phyloP scores from a whole-genome alignment of 148 eudicot genomes.

The Polygonum aviculare region DNA sequence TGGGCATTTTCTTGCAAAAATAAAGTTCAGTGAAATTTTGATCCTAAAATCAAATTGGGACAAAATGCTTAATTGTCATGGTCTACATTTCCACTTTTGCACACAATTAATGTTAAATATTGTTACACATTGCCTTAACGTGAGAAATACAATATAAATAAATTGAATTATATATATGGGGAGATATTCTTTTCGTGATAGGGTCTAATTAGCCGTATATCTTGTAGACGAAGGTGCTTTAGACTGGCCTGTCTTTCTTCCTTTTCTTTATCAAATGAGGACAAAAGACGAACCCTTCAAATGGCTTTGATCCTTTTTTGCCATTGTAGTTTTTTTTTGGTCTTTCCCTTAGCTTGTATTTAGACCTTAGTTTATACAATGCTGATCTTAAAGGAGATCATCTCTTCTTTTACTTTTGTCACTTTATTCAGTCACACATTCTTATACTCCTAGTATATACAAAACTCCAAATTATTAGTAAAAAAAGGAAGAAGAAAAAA shows the following conservation, averaged over 20 bases:
- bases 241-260: not conserved
- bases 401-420: conserved; percentile 8
- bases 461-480: not conserved
- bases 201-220: conserved; percentile 5
- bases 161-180: not conserved
- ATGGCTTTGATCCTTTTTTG: not conserved
- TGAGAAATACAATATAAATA: not conserved
- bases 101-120: not conserved
- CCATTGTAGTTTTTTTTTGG: conserved; percentile 7
- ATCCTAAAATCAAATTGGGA: not conserved
- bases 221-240: conserved; percentile 10
- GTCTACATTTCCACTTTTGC: not conserved
- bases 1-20: not conserved
- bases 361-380: conserved; percentile 3
- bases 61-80: no score
- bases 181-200: conserved; percentile 10
- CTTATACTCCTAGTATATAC: not conserved
- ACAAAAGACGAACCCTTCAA: conserved; percentile 5
- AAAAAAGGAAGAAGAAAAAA: not conserved
- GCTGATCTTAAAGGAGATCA: conserved; percentile 3
- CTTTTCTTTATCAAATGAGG: conserved; percentile 9
- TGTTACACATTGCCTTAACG: not conserved
- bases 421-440: not conserved
- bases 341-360: not conserved
- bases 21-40: no score